Percentiles rank a stretch among this genome's conserved stretches.
Evolutionary conservation across 2,329 filamentous ascomycete genomes (phyloP).

Genomic region (Cryphonectria nitschkei): DNA sequence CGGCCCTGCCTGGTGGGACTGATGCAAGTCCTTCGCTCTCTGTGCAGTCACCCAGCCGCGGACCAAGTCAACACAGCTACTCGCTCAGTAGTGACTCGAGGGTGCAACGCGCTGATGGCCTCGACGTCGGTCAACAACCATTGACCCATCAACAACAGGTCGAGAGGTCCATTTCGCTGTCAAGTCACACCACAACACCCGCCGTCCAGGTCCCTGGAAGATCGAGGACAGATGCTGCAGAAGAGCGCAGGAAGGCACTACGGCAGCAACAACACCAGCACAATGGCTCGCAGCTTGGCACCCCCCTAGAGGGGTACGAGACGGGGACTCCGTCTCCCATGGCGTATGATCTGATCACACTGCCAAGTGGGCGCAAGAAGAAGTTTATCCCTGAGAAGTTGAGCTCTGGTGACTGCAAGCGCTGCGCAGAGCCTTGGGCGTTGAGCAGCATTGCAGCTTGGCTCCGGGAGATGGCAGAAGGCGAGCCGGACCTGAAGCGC

Average conservation of each 20-base stretch:
- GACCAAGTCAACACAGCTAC: conserved; percentile 53
- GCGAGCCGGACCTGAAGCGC: conserved; percentile 83
- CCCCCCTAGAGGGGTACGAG: conserved; percentile 61
- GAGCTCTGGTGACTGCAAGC: conserved; percentile 77
- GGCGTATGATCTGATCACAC: conserved; percentile 79
- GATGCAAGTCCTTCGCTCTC: conserved; percentile 61
- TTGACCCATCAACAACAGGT: conserved; percentile 51
- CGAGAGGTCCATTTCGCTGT: conserved; percentile 79
- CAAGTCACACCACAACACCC: conserved; percentile 80
- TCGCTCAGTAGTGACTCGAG: conserved; percentile 53
- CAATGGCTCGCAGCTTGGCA: conserved; percentile 51
- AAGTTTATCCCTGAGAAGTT: conserved; percentile 88
- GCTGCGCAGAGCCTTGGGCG: conserved; percentile 89
- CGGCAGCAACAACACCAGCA: conserved; percentile 59
- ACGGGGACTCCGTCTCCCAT: conserved; percentile 56
- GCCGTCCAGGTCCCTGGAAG: conserved; percentile 80
- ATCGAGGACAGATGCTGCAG: conserved; percentile 92
- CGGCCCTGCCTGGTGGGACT: conserved; percentile 63
- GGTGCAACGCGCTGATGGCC: conserved; percentile 44
- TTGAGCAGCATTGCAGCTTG: conserved; percentile 84
- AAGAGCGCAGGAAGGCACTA: conserved; percentile 58
- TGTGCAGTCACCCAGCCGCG: conserved; percentile 47
- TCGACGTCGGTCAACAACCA: conserved; percentile 49
- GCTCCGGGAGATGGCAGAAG: conserved; percentile 88
- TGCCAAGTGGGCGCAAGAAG: conserved; percentile 78